phyloP scores from a whole-genome alignment of 495 filamentous ascomycete genomes.

The Penicillium egyptiacum region DNA sequence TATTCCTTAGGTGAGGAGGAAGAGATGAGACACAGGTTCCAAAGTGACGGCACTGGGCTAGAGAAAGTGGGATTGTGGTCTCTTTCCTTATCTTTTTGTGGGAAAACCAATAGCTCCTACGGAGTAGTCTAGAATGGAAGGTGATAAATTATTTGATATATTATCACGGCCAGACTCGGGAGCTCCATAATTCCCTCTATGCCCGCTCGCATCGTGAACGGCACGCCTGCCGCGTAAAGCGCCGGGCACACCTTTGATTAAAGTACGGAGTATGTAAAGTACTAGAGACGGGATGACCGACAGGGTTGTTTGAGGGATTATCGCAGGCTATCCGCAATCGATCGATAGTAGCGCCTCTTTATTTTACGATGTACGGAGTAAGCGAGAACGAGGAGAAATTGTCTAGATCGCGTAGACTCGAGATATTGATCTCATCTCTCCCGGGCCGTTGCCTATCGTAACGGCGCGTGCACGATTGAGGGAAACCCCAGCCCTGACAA shows the following conservation, averaged over 20 bases:
- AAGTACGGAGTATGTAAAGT: slow-evolving; percentile 6
- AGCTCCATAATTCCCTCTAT: slow-evolving; percentile 1
- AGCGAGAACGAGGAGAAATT: background rate
- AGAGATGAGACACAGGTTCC: slow-evolving; percentile 10
- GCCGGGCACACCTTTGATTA: slow-evolving; percentile 16
- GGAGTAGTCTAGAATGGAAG: background rate
- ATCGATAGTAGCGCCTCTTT: background rate
- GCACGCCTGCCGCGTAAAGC: slow-evolving; percentile 28
- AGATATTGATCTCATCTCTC: background rate
- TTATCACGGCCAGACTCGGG: background rate
- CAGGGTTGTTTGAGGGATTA: background rate
- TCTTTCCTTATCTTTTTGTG: background rate
- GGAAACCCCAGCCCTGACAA: slow-evolving; percentile 11
- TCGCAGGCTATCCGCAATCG: background rate
- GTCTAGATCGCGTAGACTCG: slow-evolving; percentile 11
- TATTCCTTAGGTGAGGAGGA: background rate
- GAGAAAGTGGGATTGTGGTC: background rate
- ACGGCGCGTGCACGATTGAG: slow-evolving; percentile 13
- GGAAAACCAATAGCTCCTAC: background rate
- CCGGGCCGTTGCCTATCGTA: slow-evolving; percentile 1
- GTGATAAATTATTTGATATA: slow-evolving; percentile 11
- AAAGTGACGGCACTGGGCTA: slow-evolving; percentile 6
- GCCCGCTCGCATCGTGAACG: slow-evolving; percentile 4
- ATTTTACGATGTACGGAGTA: too few species aligned
- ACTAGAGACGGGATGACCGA: slow-evolving; percentile 9